Percentiles rank a stretch among this genome's conserved stretches.
These are phyloP conservation scores for Pseudogymnoascus sp. DNA, from an alignment of 2,329 filamentous ascomycete species.

Conservation along the genomic window DNA sequence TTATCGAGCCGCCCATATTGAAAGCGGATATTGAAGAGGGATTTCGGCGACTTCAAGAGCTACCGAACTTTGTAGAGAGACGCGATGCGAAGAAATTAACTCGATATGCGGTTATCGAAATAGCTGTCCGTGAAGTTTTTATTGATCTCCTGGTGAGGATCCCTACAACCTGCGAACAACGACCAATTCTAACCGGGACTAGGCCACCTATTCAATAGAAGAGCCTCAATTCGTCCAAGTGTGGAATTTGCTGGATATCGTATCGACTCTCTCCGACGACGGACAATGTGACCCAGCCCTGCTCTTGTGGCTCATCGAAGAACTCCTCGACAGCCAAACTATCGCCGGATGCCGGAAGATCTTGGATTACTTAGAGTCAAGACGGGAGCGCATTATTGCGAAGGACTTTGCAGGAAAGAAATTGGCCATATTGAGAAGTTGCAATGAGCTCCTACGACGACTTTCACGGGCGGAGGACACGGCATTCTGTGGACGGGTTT, in stretches of 20 bases:
- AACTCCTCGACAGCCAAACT: constrained; percentile 91
- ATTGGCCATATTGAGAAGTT: constrained; percentile 81
- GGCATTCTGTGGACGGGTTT: constrained; percentile 92
- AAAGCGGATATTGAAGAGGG: constrained; percentile 55
- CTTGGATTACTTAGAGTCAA: constrained; percentile 91
- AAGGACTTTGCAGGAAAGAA: constrained; percentile 76
- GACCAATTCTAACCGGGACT: constrained; percentile 28
- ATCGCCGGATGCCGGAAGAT: constrained; percentile 84
- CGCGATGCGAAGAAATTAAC: constrained; percentile 34
- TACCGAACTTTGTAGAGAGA: constrained; percentile 29
- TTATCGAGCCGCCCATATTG: constrained; percentile 66
- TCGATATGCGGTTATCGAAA: constrained; percentile 69
- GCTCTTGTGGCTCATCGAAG: constrained; percentile 85
- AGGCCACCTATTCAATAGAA: constrained; percentile 70
- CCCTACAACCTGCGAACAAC: constrained; percentile 17
- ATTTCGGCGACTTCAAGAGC: constrained; percentile 34
- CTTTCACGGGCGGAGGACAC: constrained; percentile 95
- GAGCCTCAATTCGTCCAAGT: constrained; percentile 71
- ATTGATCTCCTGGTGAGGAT: constrained; percentile 64
- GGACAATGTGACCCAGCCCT: constrained; percentile 71
- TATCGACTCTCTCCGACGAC: constrained; percentile 80
- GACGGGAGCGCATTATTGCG: constrained; percentile 78
- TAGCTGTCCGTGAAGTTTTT: constrained; percentile 72
- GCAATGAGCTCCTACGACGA: constrained; percentile 88
- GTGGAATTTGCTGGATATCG: constrained; percentile 89